A percentile compares a stretch with the other conserved stretches of the same genome.
Evolutionary conservation across 331 rosid genomes (phyloP).

Genomic region (Pyracantha coccinea): DNA sequence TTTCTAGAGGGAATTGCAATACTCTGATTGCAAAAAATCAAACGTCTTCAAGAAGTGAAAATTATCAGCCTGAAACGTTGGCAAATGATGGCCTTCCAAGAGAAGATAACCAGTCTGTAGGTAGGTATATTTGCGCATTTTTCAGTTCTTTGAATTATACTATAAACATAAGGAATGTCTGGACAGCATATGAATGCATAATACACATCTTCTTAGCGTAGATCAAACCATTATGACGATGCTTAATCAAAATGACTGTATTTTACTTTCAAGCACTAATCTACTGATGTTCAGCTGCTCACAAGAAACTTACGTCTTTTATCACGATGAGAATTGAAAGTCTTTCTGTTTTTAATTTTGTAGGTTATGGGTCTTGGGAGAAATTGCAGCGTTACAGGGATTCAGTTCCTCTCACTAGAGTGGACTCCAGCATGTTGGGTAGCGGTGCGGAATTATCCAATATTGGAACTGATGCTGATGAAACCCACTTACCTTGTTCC

Average conservation of each 20-base stretch:
- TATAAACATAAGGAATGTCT: background rate
- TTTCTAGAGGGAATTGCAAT: constrained; percentile 7
- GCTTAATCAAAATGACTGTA: background rate
- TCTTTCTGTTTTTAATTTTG: background rate
- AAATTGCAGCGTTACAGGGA: constrained; percentile 18
- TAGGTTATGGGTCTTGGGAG: constrained; percentile 23
- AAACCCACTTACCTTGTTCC: constrained; percentile 34
- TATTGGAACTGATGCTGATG: constrained; percentile 25
- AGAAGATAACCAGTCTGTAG: constrained; percentile 15
- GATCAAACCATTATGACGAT: background rate
- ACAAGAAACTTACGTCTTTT: background rate
- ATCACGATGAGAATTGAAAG: background rate
- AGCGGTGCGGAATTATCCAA: constrained; percentile 19
- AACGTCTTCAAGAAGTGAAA: constrained; percentile 9
- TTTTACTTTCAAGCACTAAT: background rate
- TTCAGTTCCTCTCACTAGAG: constrained; percentile 21
- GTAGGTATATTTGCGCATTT: constrained; percentile 21
- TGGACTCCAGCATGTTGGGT: constrained; percentile 18
- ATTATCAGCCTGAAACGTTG: constrained; percentile 23
- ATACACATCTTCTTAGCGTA: background rate
- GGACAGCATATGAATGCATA: background rate
- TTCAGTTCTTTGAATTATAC: background rate
- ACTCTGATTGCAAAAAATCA: constrained; percentile 9
- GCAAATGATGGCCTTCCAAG: constrained; percentile 22
- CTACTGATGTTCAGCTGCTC: background rate